Conservation (phyloP, 106 monocot species). For the Xerophyta viscosa region DNA sequence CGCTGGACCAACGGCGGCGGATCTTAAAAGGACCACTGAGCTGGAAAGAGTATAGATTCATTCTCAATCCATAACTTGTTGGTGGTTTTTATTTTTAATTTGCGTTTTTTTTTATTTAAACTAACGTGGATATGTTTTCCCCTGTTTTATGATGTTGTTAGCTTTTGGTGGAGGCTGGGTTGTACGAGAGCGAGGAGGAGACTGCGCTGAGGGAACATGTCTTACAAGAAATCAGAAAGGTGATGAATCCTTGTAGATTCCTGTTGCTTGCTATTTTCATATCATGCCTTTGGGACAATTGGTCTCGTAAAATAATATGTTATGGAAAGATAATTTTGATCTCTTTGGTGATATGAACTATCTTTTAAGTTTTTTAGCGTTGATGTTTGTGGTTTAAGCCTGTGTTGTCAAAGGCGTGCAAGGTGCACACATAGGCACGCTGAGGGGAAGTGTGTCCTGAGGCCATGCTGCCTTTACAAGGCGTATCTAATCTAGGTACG, state of each 20-base stretch:
- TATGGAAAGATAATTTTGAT: too few species aligned
- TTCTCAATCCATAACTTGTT: neutral
- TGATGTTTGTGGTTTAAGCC: too few species aligned
- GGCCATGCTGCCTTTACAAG: too few species aligned
- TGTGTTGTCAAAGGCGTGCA: too few species aligned
- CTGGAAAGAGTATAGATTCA: slow-evolving; percentile 22
- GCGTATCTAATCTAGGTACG: too few species aligned
- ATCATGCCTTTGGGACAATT: neutral
- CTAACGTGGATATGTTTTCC: neutral
- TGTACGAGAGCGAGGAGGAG: slow-evolving; percentile 38
- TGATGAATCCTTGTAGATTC: neutral
- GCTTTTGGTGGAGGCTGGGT: slow-evolving; percentile 32
- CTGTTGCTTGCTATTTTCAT: neutral
- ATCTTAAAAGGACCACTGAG: slow-evolving; percentile 23
- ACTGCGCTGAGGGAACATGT: slow-evolving; percentile 29
- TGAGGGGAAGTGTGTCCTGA: too few species aligned
- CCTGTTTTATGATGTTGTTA: too few species aligned
- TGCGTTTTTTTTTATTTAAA: neutral
- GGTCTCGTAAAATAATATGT: too few species aligned
- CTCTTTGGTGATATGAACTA: too few species aligned
- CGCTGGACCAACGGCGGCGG: slow-evolving; percentile 29
- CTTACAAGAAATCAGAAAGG: slow-evolving; percentile 28
- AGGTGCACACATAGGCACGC: too few species aligned
- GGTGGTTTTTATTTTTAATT: neutral
- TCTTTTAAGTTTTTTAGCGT: too few species aligned